Percentiles rank a stretch among this genome's conserved stretches.
phyloP scores from a whole-genome alignment of 495 filamentous ascomycete genomes.

The Trichoderma reesei region DNA sequence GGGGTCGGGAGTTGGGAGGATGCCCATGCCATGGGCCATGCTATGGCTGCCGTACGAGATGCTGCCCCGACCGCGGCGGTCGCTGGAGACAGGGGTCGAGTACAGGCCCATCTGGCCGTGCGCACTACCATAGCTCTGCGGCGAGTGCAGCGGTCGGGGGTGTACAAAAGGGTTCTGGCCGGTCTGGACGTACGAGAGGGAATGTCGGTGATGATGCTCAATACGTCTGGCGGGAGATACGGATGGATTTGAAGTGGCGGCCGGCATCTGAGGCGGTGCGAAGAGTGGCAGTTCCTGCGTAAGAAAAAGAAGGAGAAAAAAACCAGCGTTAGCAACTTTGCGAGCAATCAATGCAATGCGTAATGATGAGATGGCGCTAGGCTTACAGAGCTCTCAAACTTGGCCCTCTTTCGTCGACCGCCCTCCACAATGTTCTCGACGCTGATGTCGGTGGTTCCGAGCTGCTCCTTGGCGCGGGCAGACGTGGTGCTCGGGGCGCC shows the following conservation, averaged over 20 bases:
- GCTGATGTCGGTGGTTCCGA: slow-evolving; percentile 93
- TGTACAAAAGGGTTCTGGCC: slow-evolving; percentile 66
- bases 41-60: slow-evolving; percentile 35
- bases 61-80: slow-evolving; percentile 58
- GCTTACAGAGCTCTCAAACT: slow-evolving; percentile 94
- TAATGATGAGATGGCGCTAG: slow-evolving; percentile 14
- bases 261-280: slow-evolving; percentile 84
- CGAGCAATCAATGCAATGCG: slow-evolving; percentile 13
- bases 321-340: slow-evolving; percentile 14
- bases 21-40: slow-evolving; percentile 24
- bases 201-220: slow-evolving; percentile 40
- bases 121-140: slow-evolving; percentile 58
- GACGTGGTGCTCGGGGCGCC: slow-evolving; percentile 63
- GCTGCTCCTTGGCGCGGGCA: slow-evolving; percentile 65
- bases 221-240: slow-evolving; percentile 79
- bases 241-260: slow-evolving; percentile 79
- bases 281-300: slow-evolving; percentile 86
- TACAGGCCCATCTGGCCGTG: slow-evolving; percentile 35
- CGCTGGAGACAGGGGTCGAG: slow-evolving; percentile 49
- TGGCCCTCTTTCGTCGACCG: slow-evolving; percentile 86
- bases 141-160: slow-evolving; percentile 63
- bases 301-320: slow-evolving; percentile 16
- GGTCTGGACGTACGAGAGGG: slow-evolving; percentile 61
- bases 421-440: slow-evolving; percentile 97
- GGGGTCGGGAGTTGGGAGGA: slow-evolving; percentile 81